Evolutionary conservation across 2,329 filamentous ascomycete genomes (phyloP).

Genomic region (Aspergillus ruber): DNA sequence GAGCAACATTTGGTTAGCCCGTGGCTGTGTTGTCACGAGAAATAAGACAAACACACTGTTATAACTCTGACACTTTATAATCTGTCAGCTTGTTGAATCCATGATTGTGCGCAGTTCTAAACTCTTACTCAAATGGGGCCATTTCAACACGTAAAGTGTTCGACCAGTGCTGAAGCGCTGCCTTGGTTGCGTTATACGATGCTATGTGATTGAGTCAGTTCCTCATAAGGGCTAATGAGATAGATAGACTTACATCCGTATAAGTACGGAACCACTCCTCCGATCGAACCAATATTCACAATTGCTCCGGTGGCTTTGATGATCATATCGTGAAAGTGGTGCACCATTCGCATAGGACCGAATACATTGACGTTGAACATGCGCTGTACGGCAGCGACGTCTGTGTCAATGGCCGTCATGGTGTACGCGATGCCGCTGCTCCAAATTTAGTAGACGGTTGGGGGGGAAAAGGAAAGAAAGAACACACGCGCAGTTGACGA

Average conservation of each 20-base stretch:
- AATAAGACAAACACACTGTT: neutral
- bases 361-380: constrained; percentile 9
- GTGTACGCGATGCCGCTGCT: constrained; percentile 1
- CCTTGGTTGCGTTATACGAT: constrained; percentile 6
- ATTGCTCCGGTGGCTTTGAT: constrained; percentile 11
- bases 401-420: constrained; percentile 5
- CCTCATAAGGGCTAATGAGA: too few relatives aligned
- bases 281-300: constrained; percentile 20
- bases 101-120: neutral
- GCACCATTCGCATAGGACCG: constrained; percentile 5
- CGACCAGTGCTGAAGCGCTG: constrained; percentile 4
- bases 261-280: constrained; percentile 5
- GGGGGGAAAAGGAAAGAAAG: neutral
- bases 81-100: too few relatives aligned
- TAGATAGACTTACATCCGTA: neutral
- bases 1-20: too few relatives aligned
- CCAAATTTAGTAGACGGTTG: neutral
- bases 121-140: constrained; percentile 4
- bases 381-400: constrained; percentile 1
- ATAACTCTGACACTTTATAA: constrained; percentile 1
- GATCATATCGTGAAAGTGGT: constrained; percentile 2
- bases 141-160: constrained; percentile 7
- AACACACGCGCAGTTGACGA: constrained; percentile 10
- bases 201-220: neutral
- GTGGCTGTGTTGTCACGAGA: too few relatives aligned